Base-by-base conservation (phyloP, 2,329 filamentous ascomycete species). In the Septoria linicola region DNA sequence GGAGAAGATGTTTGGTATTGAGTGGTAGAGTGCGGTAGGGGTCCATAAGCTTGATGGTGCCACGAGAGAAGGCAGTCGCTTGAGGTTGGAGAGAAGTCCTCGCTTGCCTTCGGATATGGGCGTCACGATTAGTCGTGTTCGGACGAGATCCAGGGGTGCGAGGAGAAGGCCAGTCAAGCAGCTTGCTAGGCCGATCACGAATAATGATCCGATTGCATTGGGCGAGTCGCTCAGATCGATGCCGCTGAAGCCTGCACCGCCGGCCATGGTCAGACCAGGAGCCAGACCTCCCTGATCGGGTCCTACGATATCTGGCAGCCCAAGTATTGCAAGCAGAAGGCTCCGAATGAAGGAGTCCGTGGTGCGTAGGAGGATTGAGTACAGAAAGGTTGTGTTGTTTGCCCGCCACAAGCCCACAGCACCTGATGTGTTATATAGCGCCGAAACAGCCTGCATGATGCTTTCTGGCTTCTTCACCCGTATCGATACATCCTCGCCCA, bases 391-490 rank as follows among this genome's bases (percentile, higher is more conserved):
- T 11, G 88, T 83, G 67, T 97, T 97, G 31, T 90, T 89, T 7
- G 86, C 80, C 69, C 96, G 96, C 91, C 92, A 99, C 4, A 96
- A 84, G 3, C 93, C 93, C 79, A 90, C 91, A 0, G 85, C 85
- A 30, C 90, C 89, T 67, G 95, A 92, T 61, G 87, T 92, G 41
- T 85, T 80, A 88, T 93, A 97, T 16, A 97, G 74, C 67, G 95
- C 87, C 5, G 85, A 84, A 54, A 99, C 81, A 2, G 93, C 89
- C 59, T 96, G 89, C 62, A 91, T 80, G 51, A 97, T 77, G 1
- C 91, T 92, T 66, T 92, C 87, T 8, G 88, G 77, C 53, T 84
- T 84, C 58, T 84, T 85, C 16, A 96, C 77, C 19, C 78, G 75
- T 17, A 96, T 78, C 51, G 84, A 83, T 67, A 91, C 56, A 7